Evolutionary conservation across 2,329 filamentous ascomycete genomes (phyloP).

Genomic region (Cadophora gregata): DNA sequence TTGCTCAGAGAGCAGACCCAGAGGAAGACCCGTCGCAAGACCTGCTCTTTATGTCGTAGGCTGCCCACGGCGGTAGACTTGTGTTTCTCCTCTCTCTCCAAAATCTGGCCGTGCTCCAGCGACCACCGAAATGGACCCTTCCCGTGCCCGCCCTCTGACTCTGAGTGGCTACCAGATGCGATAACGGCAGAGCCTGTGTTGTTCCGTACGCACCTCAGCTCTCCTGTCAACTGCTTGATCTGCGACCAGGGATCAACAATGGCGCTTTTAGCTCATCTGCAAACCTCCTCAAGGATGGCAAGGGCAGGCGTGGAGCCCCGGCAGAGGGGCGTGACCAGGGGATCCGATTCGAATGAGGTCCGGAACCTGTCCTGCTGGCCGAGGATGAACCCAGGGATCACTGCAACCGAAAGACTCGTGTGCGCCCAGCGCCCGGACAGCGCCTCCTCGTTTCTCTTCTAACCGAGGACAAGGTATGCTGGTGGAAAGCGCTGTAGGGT

Average conservation of each 20-base stretch:
- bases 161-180: slow-evolving; percentile 31
- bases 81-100: neutral
- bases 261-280: slow-evolving; percentile 42
- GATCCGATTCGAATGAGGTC: slow-evolving; percentile 33
- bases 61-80: neutral
- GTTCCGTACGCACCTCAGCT: slow-evolving; percentile 24
- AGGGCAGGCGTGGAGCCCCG: slow-evolving; percentile 28
- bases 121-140: neutral
- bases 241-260: slow-evolving; percentile 41
- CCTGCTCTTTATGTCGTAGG: neutral
- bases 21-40: neutral
- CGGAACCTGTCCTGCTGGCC: slow-evolving; percentile 35
- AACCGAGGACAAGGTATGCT: slow-evolving; percentile 18
- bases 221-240: slow-evolving; percentile 42
- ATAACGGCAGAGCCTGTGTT: slow-evolving; percentile 14
- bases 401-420: slow-evolving; percentile 34
- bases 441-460: neutral
- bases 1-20: neutral
- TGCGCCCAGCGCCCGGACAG: slow-evolving; percentile 9
- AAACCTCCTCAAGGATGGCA: slow-evolving; percentile 33
- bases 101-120: neutral
- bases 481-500: neutral
- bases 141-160: slow-evolving; percentile 19
- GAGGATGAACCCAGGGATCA: slow-evolving; percentile 39
- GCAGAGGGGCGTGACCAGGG: slow-evolving; percentile 33